Base-by-base conservation (phyloP, 805 yeast genomes). In the Monosporozyma aerobia region DNA sequence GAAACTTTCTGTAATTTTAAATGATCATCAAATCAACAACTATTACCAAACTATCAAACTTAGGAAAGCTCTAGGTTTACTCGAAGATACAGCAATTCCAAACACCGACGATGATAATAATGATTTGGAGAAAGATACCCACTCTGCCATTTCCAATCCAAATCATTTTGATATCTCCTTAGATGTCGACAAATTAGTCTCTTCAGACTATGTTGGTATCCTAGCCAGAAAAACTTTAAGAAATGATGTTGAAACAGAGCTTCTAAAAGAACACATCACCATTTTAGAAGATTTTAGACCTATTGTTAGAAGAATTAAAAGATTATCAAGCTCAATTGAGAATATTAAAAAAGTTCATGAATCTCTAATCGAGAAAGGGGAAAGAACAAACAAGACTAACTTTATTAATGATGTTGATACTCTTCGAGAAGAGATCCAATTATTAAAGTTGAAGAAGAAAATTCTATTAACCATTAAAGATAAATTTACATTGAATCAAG, bases 401-500 rank as follows among this genome's bases (percentile, higher is more conserved):
- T 47, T 57, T 9, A 23, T 57, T 2, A 33, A 55, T 14, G 53
- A 56, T 27, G 51, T 67, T 16, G 53, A 59, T 45, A 50, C 40
- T 3, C 48, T 63, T n/a, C 52, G 62, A 8, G 30, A 54, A 3
- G 53, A 59, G 11, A 52, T 65, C 39, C 51, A 56, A 14, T 22
- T 49, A 22, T 49, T 63, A 10, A 59, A 54, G 46, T 57, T 83
- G 48, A 80, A 83, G 59, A 82, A 78, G 60, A 65, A 73, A 39
- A 60, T 87, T 0, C 65, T 87, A 43, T 59, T 67, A 0, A 74
- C 76, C 30, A 79, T 85, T 58, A 80, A 82, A 56, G 73, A 76
- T 3, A 78, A 78, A 53, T 88, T 86, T 62, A 79, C 90, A 0
- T 66, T 92, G 45, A 77, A 77, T 45, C 90, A 83, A 55, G 78